Evolutionary conservation across 176 grass and related monocot genomes (phyloP).

Genomic region (Areca catechu): DNA sequence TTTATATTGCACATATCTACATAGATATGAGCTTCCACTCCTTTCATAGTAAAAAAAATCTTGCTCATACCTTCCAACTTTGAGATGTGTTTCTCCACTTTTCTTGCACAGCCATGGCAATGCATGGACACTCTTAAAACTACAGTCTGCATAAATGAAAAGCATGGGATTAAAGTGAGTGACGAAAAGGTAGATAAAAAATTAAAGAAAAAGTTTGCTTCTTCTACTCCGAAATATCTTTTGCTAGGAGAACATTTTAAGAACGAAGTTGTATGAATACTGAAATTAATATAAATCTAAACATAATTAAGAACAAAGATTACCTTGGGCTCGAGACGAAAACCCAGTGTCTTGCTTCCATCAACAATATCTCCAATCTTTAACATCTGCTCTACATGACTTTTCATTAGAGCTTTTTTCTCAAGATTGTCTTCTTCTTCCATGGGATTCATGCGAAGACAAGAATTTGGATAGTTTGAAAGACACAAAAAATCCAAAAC

Average conservation of each 20-base stretch:
- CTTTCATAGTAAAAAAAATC: neutral
- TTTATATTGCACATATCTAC: no score
- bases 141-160: constrained; percentile 48
- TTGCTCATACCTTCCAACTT: constrained; percentile 84
- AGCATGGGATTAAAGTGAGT: neutral
- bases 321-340: constrained; percentile 95
- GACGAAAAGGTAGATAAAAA: no score
- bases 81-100: constrained; percentile 94
- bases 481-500: constrained; percentile 82
- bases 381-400: constrained; percentile 69
- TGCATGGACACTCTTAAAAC: constrained; percentile 97
- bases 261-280: no score
- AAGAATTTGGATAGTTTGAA: constrained; percentile 45
- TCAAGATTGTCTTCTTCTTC: constrained; percentile 54
- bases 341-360: constrained; percentile 69
- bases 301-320: neutral
- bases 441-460: constrained; percentile 42
- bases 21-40: no score
- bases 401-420: constrained; percentile 49
- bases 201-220: no score
- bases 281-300: neutral
- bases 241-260: no score
- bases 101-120: constrained; percentile 83
- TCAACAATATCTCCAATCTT: constrained; percentile 57
- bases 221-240: no score